phyloP scores from a whole-genome alignment of 768 basidiomycete genomes.

The Boletus speciosus region DNA sequence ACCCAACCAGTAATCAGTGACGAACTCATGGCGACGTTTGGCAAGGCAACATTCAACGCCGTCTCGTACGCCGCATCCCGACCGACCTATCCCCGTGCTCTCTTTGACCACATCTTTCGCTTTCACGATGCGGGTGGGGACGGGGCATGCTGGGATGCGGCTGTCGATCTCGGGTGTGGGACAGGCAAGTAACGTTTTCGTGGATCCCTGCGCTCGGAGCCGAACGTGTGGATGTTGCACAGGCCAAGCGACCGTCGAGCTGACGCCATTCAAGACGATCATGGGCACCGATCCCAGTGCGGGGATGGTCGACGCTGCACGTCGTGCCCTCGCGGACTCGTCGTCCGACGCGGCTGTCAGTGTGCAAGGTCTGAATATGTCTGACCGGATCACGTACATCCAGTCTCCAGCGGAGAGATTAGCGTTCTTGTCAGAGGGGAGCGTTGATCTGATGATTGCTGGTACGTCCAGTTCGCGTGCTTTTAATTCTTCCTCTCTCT shows the following conservation, averaged over 20 bases:
- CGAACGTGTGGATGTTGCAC: neutral
- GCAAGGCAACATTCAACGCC: conserved; percentile 66
- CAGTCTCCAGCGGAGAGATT: conserved; percentile 56
- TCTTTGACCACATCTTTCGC: conserved; percentile 60
- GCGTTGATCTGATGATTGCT: conserved; percentile 66
- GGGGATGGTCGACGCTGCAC: conserved; percentile 64
- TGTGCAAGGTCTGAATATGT: neutral
- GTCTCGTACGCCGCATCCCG: conserved; percentile 62
- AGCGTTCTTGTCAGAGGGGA: conserved; percentile 43
- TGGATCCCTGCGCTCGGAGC: neutral
- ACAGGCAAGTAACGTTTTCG: conserved; percentile 49
- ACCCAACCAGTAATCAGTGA: neutral
- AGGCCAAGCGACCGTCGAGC: conserved; percentile 57
- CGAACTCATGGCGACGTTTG: conserved; percentile 69
- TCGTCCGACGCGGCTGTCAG: conserved; percentile 9
- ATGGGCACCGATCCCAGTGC: conserved; percentile 70
- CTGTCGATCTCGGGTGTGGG: conserved; percentile 80
- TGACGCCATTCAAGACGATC: conserved; percentile 56
- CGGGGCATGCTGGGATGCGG: conserved; percentile 44
- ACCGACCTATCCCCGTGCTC: conserved; percentile 66
- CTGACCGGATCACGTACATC: conserved; percentile 31
- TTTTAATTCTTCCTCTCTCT: no score
- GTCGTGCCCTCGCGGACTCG: conserved; percentile 11
- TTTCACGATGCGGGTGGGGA: conserved; percentile 44
- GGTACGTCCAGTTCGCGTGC: conserved; percentile 38